Percentiles rank a stretch among this genome's conserved stretches.
phyloP scores from a whole-genome alignment of 768 basidiomycete species.

The Russula dissimulans region DNA sequence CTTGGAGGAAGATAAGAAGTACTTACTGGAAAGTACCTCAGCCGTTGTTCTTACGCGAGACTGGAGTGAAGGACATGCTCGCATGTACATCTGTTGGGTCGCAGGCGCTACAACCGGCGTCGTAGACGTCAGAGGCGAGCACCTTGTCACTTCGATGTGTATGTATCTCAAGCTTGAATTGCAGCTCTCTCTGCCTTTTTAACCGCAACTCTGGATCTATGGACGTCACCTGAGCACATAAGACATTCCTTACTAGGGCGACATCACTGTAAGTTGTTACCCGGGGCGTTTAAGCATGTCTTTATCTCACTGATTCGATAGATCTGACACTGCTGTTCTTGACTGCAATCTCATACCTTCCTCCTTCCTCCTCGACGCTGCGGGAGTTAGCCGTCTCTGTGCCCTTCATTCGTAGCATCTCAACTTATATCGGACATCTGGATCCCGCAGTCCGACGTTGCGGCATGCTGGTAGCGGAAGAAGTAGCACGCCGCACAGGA shows the following conservation, averaged over 20 bases:
- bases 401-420: conserved; percentile 58
- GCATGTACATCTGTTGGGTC: conserved; percentile 65
- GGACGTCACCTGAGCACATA: conserved; percentile 73
- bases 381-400: conserved; percentile 43
- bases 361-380: conserved; percentile 37
- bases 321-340: conserved; percentile 70
- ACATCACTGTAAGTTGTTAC: conserved; percentile 56
- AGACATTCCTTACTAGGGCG: conserved; percentile 66
- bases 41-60: conserved; percentile 45
- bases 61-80: conserved; percentile 51
- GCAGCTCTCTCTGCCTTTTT: conserved; percentile 42
- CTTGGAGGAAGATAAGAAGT: conserved; percentile 33
- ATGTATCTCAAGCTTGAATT: conserved; percentile 2
- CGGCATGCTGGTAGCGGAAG: conserved; percentile 90
- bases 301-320: conserved; percentile 26
- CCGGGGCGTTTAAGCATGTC: background rate
- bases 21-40: conserved; percentile 43
- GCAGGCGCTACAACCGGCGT: conserved; percentile 35
- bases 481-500: conserved; percentile 50
- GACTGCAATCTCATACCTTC: conserved; percentile 52
- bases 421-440: conserved; percentile 67
- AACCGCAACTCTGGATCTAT: conserved; percentile 44
- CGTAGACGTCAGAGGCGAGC: conserved; percentile 28
- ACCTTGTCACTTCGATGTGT: background rate
- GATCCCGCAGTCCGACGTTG: conserved; percentile 71